Base-by-base conservation (phyloP, 2,329 filamentous ascomycete species). In the Hirsutella rhossiliensis region DNA sequence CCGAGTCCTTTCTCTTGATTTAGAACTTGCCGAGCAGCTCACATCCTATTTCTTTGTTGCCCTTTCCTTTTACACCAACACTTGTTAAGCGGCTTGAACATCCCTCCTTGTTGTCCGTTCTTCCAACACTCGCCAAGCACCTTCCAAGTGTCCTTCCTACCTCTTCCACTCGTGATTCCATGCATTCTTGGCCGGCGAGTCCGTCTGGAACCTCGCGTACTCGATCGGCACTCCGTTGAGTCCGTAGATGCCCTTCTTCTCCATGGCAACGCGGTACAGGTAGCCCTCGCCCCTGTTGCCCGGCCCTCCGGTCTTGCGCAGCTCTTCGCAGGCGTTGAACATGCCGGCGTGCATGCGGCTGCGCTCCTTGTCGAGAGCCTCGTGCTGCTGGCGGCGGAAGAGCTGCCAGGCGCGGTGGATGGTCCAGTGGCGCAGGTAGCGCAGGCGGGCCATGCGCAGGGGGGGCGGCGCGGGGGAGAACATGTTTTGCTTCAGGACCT, bases 401-500 rank as follows among this genome's bases (percentile, higher is more conserved):
- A 97, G 73, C 56, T 86, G 75, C 87, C 89, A 97, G 19, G 90
- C 90, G 55, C 92, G 88, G 72, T 97, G 89, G 64, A 98, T 97
- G 42, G 92, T 97, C 92, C 92, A 98, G 73, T 98, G 92, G 40
- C 92, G 86, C 51, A 98, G 80, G 64, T 80, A 77, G 45, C 92
- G 82, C 64, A 84, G 84, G 54, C 90, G 87, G 36, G 80, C 87
- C 76, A 97, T 89, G 56, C 87, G 84, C 51, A 98, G 77, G 1
- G 92, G 89, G 0, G 76, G 67, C 5, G 74, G 75, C 1, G 71
- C 67, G n/a, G 60, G 61, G 28, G 69, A 68, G 52, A 71, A 71
- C 61, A 72, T 69, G 49, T 71, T 69, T 42, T 63, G 56, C 46
- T 64, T 66, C 46, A 74, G 62, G 46, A 65, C 68, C 41, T 58